Percentiles rank a stretch among this genome's conserved stretches.
phyloP scores from a whole-genome alignment of 2,329 filamentous ascomycete genomes.

The Leptographium procerum region DNA sequence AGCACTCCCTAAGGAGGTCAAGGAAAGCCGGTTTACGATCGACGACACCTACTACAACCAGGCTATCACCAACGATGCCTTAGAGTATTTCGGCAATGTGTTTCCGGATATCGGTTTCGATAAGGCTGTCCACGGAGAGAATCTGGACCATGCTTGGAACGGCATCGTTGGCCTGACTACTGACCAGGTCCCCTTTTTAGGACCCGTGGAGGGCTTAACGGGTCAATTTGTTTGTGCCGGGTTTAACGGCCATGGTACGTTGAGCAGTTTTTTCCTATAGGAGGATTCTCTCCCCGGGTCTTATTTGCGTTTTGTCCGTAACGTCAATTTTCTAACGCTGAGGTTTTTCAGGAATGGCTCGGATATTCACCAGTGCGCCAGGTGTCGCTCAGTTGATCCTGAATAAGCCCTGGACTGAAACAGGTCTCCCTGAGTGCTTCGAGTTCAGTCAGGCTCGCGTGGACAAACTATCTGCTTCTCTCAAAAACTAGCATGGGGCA shows the following conservation, averaged over 20 bases:
- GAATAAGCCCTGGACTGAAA: not conserved
- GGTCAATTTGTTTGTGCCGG: constrained; percentile 38
- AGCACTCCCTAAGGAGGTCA: constrained; percentile 20
- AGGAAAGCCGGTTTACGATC: constrained; percentile 19
- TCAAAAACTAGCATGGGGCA: not conserved
- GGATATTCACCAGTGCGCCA: constrained; percentile 2
- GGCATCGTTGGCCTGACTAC: constrained; percentile 35
- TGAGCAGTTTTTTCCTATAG: not conserved
- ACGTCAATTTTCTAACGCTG: not conserved
- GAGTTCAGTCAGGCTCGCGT: not conserved
- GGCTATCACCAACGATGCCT: constrained; percentile 26
- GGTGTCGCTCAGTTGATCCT: not conserved
- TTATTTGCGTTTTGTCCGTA: not conserved
- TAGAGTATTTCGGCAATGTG: constrained; percentile 21
- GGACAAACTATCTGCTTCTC: not conserved
- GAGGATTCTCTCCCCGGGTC: not conserved
- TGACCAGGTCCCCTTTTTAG: constrained; percentile 35
- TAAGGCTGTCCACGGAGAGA: constrained; percentile 25
- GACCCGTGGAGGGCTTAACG: constrained; percentile 24
- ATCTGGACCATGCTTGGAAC: constrained; percentile 32
- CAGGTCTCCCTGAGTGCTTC: constrained; percentile 12
- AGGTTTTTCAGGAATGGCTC: not conserved
- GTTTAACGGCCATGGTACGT: constrained; percentile 34
- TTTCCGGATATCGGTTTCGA: constrained; percentile 20
- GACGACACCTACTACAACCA: constrained; percentile 28